These are phyloP conservation scores for Neoarthrinium moseri DNA, from an alignment of 2,329 filamentous ascomycete species.

Conservation along the genomic window DNA sequence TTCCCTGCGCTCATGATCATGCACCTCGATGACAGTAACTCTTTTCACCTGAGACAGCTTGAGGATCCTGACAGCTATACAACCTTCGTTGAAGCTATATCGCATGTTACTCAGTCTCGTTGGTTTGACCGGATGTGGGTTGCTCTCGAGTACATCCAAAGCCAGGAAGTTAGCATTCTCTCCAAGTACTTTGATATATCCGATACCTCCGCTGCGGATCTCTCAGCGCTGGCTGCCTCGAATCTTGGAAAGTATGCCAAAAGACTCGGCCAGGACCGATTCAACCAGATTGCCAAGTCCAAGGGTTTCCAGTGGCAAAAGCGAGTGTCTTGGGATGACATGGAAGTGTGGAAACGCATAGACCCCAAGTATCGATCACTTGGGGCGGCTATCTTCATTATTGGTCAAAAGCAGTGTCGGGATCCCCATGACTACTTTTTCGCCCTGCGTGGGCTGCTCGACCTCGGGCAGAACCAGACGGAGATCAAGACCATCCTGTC, in stretches of 20 bases:
- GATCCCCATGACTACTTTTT: background rate
- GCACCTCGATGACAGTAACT: background rate
- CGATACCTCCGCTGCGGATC: background rate
- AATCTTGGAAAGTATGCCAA: background rate
- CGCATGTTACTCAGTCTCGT: background rate
- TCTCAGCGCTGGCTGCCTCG: background rate
- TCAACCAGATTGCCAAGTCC: background rate
- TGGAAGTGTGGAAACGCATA: background rate
- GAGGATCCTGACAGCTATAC: background rate
- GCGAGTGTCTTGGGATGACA: background rate
- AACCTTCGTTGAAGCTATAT: background rate
- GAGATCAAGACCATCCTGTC: background rate
- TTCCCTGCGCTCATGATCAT: background rate
- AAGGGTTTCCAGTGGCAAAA: background rate
- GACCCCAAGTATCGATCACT: background rate
- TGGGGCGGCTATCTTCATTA: background rate
- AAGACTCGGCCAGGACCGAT: background rate
- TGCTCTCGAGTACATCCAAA: background rate
- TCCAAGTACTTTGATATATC: background rate
- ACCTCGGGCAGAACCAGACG: background rate
- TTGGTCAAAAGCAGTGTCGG: background rate
- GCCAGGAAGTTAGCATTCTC: background rate
- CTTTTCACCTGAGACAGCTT: background rate
- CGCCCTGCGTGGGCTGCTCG: background rate
- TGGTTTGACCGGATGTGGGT: constrained; percentile 1